Conservation (phyloP, 129 eudicot species). For the sunflower (Helianthus annuus) region HanXRQr2.0-SUNRISE NC_035443.2:153983113-153983612, state of each 20-base stretch:
- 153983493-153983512: background rate
- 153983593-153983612: too few species aligned
- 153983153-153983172: too few species aligned
- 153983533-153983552: too few species aligned
- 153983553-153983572: too few species aligned
- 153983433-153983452: conserved; percentile 91
- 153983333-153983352: conserved; percentile 95
- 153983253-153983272: too few species aligned
- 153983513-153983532: background rate
- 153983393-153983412: conserved; percentile 67
- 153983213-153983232: too few species aligned
- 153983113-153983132: background rate
- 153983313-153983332: background rate
- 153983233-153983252: too few species aligned
- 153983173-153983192: too few species aligned
- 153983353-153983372: conserved; percentile 96
- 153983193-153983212: too few species aligned
- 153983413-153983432: conserved; percentile 66
- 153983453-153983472: background rate
- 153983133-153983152: background rate
- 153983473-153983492: background rate
- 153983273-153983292: background rate
- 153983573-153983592: too few species aligned
- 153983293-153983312: background rate
- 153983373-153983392: conserved; percentile 91